phyloP scores from a whole-genome alignment of 495 filamentous ascomycete species.

The Aspergillus cristatus region DNA sequence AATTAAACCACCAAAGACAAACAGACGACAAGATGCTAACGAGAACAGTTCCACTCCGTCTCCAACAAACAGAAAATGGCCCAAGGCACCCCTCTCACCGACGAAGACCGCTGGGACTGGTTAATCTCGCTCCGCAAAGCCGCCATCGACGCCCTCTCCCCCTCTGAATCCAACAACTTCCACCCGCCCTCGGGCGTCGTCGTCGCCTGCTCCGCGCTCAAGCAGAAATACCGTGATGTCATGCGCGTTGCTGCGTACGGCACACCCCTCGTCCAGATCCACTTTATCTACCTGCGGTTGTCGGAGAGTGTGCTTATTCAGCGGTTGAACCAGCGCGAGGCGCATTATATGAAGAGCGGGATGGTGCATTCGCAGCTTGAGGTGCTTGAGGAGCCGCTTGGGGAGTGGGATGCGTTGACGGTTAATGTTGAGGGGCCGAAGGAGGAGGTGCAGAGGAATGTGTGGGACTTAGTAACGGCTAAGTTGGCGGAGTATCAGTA shows the following conservation, averaged over 20 bases:
- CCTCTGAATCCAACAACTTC: conserved; percentile 33
- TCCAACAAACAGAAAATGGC: conserved; percentile 93
- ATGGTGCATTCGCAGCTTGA: conserved; percentile 96
- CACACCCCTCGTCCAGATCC: conserved; percentile 65
- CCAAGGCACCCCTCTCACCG: conserved; percentile 76
- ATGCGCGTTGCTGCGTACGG: conserved; percentile 82
- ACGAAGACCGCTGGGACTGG: conserved; percentile 98
- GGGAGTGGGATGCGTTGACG: conserved; percentile 76
- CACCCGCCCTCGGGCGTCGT: conserved; percentile 66
- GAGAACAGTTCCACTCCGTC: conserved; percentile 66
- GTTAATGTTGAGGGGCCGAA: conserved; percentile 64
- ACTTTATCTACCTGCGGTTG: conserved; percentile 88
- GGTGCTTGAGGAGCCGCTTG: conserved; percentile 70
- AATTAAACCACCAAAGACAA: conserved; percentile 2
- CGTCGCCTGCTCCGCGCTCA: conserved; percentile 90
- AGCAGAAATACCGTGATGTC: conserved; percentile 95
- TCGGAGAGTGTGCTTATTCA: conserved; percentile 62
- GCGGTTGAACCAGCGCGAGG: conserved; percentile 62
- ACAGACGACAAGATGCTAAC: conserved; percentile 3
- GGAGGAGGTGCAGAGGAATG: conserved; percentile 57
- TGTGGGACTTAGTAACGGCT: conserved; percentile 44
- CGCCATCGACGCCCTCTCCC: conserved; percentile 55
- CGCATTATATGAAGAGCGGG: conserved; percentile 92
- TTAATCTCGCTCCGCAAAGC: conserved; percentile 79
- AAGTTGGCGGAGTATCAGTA: conserved; percentile 27